Base-by-base conservation (phyloP, 2,329 filamentous ascomycete genomes). In the Pseudopithomyces chartarum region DNA sequence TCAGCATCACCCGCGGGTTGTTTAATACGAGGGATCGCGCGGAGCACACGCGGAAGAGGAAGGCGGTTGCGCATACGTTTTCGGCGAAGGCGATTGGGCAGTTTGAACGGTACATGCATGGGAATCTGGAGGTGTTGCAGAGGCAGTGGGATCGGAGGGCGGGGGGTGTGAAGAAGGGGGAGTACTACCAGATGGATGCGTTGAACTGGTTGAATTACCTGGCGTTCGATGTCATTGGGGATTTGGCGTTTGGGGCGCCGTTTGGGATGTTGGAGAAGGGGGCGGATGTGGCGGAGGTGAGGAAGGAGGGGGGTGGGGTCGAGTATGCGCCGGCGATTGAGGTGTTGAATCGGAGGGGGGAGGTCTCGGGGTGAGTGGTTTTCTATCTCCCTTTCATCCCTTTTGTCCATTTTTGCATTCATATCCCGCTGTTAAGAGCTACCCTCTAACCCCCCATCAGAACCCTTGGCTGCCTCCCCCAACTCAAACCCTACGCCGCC, bases 21-120 rank as follows among this genome's bases (percentile, higher is more conserved):
- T 97, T 97, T 85, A 97, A 96, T 76, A 96, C 92, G 0, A 84
- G 93, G 32, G 87, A 93, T 77, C 85, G 93, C 47, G 81, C 81
- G 0, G 91, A 97, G 69, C 92, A 97, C 75, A 88, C 89, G 0
- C 87, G 92, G 61, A 97, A 97, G 83, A 86, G 92, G 68, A 97
- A 96, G 83, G 88, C 91, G 2, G 86, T 97, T 46, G 87, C 90
- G 1, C 91, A 96, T 75, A 95, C 91, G 32, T 97, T 97, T 78
- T 90, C 88, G 13, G 83, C 88, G 58, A 96, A 94, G 78, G 90
- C 86, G 10, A 84, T 97, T 52, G 83, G 84, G 57, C 87, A 96
- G 73, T 96, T 96, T 71, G 92, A 97, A 79, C 90, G 92, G 50
- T 96, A 94, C 76, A 94, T 97, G 64, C 88, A 91, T 70, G 80